phyloP scores from a whole-genome alignment of 2,329 filamentous ascomycete species.

The Alternaria triticimaculans region DNA sequence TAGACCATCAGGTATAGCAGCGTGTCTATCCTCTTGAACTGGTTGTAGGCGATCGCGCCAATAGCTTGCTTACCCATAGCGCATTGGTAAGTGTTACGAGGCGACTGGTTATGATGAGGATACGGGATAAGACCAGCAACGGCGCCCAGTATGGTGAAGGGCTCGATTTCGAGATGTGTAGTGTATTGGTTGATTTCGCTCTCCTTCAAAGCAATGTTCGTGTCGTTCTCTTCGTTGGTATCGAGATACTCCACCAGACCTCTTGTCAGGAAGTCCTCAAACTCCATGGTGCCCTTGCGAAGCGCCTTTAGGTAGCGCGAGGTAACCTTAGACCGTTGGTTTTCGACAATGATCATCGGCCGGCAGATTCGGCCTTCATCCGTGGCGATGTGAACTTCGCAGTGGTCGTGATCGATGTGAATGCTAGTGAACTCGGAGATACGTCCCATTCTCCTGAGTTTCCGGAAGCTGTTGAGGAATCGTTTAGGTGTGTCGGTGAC shows the following conservation, averaged over 20 bases:
- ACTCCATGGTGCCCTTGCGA: conserved; percentile 82
- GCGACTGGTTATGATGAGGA: conserved; percentile 98
- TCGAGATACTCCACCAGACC: conserved; percentile 96
- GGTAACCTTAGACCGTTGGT: conserved; percentile 81
- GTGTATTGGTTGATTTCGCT: conserved; percentile 80
- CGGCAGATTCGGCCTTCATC: conserved; percentile 97
- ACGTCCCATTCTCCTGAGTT: conserved; percentile 84
- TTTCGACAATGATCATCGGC: conserved; percentile 93
- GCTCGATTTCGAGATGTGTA: conserved; percentile 96
- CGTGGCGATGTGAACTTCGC: conserved; percentile 91
- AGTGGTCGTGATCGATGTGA: conserved; percentile 92
- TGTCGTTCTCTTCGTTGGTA: conserved; percentile 97
- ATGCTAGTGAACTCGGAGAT: conserved; percentile 97
- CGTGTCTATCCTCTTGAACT: conserved; percentile 96
- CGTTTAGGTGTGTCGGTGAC: conserved; percentile 84
- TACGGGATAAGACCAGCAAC: conserved; percentile 97
- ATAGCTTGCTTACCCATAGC: conserved; percentile 99
- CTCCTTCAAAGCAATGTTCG: conserved; percentile 90
- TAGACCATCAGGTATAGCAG: conserved; percentile 97
- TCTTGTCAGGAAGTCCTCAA: conserved; percentile 90
- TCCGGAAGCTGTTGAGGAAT: conserved; percentile 85
- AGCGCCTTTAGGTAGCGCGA: conserved; percentile 79
- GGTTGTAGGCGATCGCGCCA: conserved; percentile 96
- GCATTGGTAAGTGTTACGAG: conserved; percentile 97
- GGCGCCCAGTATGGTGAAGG: conserved; percentile 93